Percentiles rank a stretch among this genome's conserved stretches.
Conservation (phyloP, 2,329 filamentous ascomycete genomes). For the Capronia americana region DNA sequence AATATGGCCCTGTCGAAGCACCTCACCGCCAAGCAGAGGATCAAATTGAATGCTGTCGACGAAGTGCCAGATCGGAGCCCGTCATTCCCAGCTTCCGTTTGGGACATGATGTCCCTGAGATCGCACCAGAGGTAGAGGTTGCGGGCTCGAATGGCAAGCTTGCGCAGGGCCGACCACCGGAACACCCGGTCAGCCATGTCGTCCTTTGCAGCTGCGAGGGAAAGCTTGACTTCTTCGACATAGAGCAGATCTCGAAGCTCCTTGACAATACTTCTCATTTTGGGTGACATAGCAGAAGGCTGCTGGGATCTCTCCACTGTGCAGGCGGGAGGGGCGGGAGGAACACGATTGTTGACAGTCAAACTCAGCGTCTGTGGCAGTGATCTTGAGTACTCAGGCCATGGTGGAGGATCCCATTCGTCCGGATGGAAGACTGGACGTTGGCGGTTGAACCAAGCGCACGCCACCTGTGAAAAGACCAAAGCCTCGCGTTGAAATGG, state of each 20-base stretch:
- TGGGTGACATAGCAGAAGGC: not conserved
- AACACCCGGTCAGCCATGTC: not conserved
- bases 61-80: not conserved
- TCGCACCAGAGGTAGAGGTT: conserved; percentile 2
- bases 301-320: not conserved
- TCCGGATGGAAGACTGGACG: not conserved
- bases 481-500: not conserved
- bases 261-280: not conserved
- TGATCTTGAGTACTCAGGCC: not conserved
- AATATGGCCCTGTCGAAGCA: conserved; percentile 2
- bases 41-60: not conserved
- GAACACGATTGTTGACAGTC: not conserved
- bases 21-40: conserved; percentile 4
- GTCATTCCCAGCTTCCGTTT: not conserved
- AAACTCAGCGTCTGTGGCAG: not conserved
- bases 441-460: conserved; percentile 11
- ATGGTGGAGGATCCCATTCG: conserved; percentile 4
- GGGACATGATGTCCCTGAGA: not conserved
- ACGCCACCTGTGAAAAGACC: not conserved
- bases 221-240: conserved; percentile 5
- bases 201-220: not conserved
- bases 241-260: conserved; percentile 4
- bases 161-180: conserved; percentile 3
- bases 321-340: not conserved
- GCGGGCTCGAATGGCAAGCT: conserved; percentile 14